These are phyloP conservation scores for Aspergillus hancockii DNA, from an alignment of 495 filamentous ascomycete species.

Conservation along the genomic window DNA sequence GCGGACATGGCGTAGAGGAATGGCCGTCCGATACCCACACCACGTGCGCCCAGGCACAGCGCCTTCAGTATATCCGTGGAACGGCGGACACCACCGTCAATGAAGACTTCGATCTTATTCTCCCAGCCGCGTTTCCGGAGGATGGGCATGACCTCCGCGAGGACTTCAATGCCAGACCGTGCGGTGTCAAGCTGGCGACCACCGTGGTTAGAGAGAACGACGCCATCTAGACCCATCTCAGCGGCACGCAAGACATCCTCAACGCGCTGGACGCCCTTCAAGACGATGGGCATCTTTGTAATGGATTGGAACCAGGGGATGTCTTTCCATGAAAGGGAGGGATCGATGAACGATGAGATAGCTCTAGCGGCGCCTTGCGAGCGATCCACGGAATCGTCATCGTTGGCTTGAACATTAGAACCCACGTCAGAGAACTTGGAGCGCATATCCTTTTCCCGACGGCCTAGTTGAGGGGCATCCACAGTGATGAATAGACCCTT, in stretches of 20 bases:
- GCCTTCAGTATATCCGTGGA: slow-evolving; percentile 97
- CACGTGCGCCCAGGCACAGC: slow-evolving; percentile 87
- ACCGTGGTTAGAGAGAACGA: slow-evolving; percentile 96
- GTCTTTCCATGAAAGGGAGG: slow-evolving; percentile 84
- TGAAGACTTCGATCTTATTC: slow-evolving; percentile 81
- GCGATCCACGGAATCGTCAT: slow-evolving; percentile 69
- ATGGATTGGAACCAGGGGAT: slow-evolving; percentile 92
- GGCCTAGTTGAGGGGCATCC: slow-evolving; percentile 92
- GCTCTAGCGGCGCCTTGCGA: slow-evolving; percentile 89
- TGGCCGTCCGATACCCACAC: slow-evolving; percentile 90
- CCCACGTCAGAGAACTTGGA: slow-evolving; percentile 86
- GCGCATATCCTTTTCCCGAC: slow-evolving; percentile 94
- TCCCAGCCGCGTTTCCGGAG: slow-evolving; percentile 81
- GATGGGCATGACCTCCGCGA: slow-evolving; percentile 95
- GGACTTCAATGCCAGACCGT: slow-evolving; percentile 85
- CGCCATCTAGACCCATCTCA: slow-evolving; percentile 82
- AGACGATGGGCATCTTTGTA: slow-evolving; percentile 93
- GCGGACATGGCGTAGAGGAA: slow-evolving; percentile 96
- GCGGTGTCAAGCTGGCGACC: slow-evolving; percentile 96
- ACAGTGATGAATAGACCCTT: slow-evolving; percentile 98
- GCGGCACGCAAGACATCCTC: slow-evolving; percentile 90
- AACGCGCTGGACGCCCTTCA: slow-evolving; percentile 95
- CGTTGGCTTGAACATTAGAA: slow-evolving; percentile 71
- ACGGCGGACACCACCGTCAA: slow-evolving; percentile 88
- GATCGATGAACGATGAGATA: slow-evolving; percentile 96